Conservation (phyloP, 352 stramenopile species). For the Phytophthora citrophthora region DNA sequence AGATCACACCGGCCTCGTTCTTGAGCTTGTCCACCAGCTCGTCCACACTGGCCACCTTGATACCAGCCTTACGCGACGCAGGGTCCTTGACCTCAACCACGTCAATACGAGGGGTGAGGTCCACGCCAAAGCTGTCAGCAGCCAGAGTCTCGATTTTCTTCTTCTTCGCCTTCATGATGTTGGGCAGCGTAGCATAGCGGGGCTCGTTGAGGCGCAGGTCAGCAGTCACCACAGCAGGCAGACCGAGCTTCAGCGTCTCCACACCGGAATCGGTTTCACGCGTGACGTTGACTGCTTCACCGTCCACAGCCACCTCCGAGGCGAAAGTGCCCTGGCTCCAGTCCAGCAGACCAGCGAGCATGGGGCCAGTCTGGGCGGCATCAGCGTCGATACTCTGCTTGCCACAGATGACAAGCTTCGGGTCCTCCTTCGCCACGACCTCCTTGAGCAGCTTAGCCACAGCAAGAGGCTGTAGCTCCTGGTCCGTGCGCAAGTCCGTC, state of each 20-base stretch:
- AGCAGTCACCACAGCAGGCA: constrained; percentile 97
- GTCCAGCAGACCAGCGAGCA: constrained; percentile 97
- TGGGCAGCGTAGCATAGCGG: constrained; percentile 98
- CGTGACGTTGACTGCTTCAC: constrained; percentile 80
- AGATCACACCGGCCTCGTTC: constrained; percentile 93
- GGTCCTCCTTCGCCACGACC: constrained; percentile 93
- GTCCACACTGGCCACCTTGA: constrained; percentile 95
- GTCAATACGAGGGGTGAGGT: constrained; percentile 76
- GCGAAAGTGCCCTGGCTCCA: constrained; percentile 98
- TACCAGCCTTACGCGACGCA: constrained; percentile 92
- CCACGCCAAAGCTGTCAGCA: constrained; percentile 76
- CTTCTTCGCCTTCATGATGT: constrained; percentile 99
- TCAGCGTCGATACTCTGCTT: constrained; percentile 97
- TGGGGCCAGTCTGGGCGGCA: constrained; percentile 89
- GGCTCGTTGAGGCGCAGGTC: constrained; percentile 99
- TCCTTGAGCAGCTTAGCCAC: constrained; percentile 97
- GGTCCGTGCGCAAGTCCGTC: constrained; percentile 96
- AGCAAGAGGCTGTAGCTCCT: constrained; percentile 97
- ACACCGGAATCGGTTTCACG: constrained; percentile 96
- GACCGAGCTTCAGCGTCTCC: constrained; percentile 84
- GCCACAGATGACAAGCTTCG: constrained; percentile 96
- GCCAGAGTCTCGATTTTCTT: constrained; percentile 89
- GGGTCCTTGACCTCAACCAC: constrained; percentile 93
- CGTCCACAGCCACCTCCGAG: constrained; percentile 86
- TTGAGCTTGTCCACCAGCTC: constrained; percentile 97